phyloP scores from a whole-genome alignment of 2,329 filamentous ascomycete species.

The Tolypocladium inflatum region DNA sequence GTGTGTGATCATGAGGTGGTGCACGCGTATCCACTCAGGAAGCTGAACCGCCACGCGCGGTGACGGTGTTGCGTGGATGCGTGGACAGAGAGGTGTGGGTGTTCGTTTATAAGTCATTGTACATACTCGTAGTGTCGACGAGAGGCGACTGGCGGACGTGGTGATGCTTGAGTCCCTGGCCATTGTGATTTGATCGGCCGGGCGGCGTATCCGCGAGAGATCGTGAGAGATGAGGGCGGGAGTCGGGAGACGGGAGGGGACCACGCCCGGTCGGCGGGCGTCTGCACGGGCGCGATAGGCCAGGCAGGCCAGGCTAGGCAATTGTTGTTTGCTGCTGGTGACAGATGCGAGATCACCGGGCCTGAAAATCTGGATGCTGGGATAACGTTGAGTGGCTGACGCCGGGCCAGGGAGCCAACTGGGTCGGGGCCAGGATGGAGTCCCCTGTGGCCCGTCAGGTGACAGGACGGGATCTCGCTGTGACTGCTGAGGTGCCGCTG shows the following conservation, averaged over 20 bases:
- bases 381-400: not conserved
- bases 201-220: not conserved
- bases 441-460: constrained; percentile 5
- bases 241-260: not conserved
- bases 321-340: not conserved
- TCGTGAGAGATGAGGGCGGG: not conserved
- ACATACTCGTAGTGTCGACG: not conserved
- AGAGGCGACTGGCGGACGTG: not conserved
- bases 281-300: not conserved
- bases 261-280: not conserved
- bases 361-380: constrained; percentile 2
- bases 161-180: not conserved
- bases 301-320: not conserved
- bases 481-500: not conserved
- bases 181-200: not conserved
- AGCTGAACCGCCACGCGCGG: constrained; percentile 1
- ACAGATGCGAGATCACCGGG: constrained; percentile 3
- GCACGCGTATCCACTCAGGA: not conserved
- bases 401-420: not conserved
- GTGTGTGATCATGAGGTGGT: not conserved
- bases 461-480: constrained; percentile 3
- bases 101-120: not conserved
- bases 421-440: constrained; percentile 4
- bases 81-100: not conserved
- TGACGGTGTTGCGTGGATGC: not conserved